phyloP scores from a whole-genome alignment of 106 monocot genomes.

The Vanilla planifolia region DNA sequence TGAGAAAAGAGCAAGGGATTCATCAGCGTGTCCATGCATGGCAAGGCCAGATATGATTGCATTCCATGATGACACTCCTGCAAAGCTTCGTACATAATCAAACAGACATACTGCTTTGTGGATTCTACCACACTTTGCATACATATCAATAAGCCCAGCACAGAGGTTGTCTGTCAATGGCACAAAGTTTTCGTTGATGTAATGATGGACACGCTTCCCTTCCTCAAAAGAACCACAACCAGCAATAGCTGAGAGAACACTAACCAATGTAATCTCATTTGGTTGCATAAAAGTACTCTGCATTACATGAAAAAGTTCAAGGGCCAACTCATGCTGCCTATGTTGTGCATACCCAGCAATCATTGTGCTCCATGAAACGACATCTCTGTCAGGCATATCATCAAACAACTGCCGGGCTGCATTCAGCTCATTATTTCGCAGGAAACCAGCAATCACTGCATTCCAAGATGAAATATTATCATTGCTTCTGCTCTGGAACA shows the following conservation, averaged over 20 bases:
- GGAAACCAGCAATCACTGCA: conserved; percentile 43
- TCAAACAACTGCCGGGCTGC: conserved; percentile 41
- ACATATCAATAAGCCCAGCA: conserved; percentile 61
- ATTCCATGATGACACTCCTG: conserved; percentile 59
- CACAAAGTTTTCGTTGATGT: conserved; percentile 27
- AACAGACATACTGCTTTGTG: conserved; percentile 30
- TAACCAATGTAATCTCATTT: conserved; percentile 53
- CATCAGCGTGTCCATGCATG: conserved; percentile 39
- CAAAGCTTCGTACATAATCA: conserved; percentile 4
- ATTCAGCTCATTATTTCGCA: conserved; percentile 26
- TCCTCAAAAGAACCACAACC: conserved; percentile 37
- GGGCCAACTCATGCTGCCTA: conserved; percentile 16
- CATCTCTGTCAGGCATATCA: conserved; percentile 53
- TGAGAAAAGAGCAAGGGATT: conserved; percentile 26
- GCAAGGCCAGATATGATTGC: conserved; percentile 59
- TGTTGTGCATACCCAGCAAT: conserved; percentile 52
- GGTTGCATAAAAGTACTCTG: conserved; percentile 19
- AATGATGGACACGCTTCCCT: conserved; percentile 44
- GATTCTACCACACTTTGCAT: conserved; percentile 59
- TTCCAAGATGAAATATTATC: conserved; percentile 54
- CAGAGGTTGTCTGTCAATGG: conserved; percentile 41
- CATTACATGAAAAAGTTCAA: conserved; percentile 54
- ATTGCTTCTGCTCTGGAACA: conserved; percentile 29
- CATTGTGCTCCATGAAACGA: conserved; percentile 70
- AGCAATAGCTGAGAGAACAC: conserved; percentile 51